Evolutionary conservation across 1,284 basidiomycete species (phyloP).

Genomic region (Leccinum subspadiceum): DNA sequence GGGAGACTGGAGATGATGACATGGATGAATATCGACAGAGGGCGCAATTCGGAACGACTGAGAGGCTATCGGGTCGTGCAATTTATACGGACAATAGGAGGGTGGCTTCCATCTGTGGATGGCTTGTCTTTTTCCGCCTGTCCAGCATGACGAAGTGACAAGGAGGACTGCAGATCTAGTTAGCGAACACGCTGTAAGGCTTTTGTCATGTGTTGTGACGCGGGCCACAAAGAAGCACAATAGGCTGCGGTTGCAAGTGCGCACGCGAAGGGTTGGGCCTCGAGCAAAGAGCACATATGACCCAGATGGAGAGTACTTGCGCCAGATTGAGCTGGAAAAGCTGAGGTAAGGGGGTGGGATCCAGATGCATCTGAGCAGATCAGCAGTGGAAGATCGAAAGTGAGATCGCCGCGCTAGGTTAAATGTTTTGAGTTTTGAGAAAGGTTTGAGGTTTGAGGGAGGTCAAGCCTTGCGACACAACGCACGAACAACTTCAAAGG

Average conservation of each 20-base stretch:
- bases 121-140: conserved; percentile 17
- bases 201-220: conserved; percentile 31
- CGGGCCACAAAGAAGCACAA: conserved; percentile 29
- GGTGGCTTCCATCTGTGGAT: conserved; percentile 24
- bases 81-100: conserved; percentile 27
- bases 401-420: conserved; percentile 30
- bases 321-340: background rate
- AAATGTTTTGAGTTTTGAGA: conserved; percentile 23
- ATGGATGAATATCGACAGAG: conserved; percentile 17
- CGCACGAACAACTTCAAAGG: background rate
- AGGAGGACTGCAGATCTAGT: conserved; percentile 18
- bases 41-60: background rate
- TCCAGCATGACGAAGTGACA: conserved; percentile 16
- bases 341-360: background rate
- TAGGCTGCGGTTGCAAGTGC: conserved; percentile 8
- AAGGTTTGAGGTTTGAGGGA: background rate
- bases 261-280: conserved; percentile 6
- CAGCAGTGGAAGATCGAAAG: conserved; percentile 22
- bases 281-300: conserved; percentile 10
- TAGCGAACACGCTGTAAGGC: conserved; percentile 26
- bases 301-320: background rate
- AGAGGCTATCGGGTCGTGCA: conserved; percentile 7
- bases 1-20: conserved; percentile 13
- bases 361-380: conserved; percentile 7
- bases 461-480: conserved; percentile 1